These are phyloP conservation scores for Russula vinacea DNA, from an alignment of 768 basidiomycete species.

Conservation along the genomic window DNA sequence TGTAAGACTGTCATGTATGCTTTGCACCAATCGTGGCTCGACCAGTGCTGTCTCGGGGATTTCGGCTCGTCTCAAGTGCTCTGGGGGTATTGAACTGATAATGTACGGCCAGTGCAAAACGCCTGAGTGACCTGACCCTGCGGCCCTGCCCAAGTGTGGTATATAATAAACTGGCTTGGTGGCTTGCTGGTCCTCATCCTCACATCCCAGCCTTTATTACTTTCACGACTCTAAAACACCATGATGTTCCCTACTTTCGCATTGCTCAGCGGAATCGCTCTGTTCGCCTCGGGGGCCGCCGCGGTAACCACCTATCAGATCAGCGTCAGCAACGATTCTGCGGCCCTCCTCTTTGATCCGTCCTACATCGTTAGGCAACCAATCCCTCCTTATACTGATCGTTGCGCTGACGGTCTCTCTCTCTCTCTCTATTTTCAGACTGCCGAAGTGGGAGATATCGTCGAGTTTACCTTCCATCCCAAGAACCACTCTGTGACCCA, in stretches of 20 bases:
- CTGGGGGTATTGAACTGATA: background rate
- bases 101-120: background rate
- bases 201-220: background rate
- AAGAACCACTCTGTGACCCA: constrained; percentile 38
- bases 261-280: constrained; percentile 3
- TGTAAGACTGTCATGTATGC: background rate
- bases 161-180: background rate
- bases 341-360: constrained; percentile 9
- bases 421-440: constrained; percentile 4
- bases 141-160: background rate
- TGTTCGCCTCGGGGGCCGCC: constrained; percentile 12
- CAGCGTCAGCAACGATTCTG: constrained; percentile 17
- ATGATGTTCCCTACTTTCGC: constrained; percentile 7
- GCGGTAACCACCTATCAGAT: background rate
- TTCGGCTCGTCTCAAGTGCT: background rate
- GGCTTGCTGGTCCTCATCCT: background rate
- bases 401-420: background rate
- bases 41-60: background rate
- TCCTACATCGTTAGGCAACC: constrained; percentile 10
- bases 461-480: constrained; percentile 33
- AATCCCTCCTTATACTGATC: no score
- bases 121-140: no score
- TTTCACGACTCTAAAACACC: background rate
- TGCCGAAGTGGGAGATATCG: constrained; percentile 30
- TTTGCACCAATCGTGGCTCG: no score